Conservation (phyloP, 352 stramenopile genomes). For the Globisporangium middletonii region DNA sequence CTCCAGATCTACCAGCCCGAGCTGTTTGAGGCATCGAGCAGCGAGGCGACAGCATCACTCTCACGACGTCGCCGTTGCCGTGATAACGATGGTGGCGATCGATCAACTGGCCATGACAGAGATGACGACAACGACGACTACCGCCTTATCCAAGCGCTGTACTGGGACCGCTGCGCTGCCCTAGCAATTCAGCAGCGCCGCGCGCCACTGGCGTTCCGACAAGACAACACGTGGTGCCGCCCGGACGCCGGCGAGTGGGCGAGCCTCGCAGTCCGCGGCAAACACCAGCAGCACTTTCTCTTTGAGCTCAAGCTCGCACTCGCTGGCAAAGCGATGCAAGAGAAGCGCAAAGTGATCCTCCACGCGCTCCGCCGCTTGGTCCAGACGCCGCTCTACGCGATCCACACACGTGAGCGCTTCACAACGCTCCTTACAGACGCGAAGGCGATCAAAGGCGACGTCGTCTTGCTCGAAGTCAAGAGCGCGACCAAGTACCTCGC, state of each 20-base stretch:
- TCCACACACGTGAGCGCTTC: constrained; percentile 42
- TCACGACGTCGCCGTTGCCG: too few species aligned
- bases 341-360: constrained; percentile 39
- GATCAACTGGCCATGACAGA: not conserved
- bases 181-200: constrained; percentile 53
- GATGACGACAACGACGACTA: constrained; percentile 10
- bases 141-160: constrained; percentile 59
- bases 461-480: constrained; percentile 67
- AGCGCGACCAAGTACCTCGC: constrained; percentile 44
- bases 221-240: constrained; percentile 61
- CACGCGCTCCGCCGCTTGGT: constrained; percentile 45
- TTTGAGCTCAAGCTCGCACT: constrained; percentile 58
- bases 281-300: constrained; percentile 56
- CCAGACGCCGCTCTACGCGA: constrained; percentile 49
- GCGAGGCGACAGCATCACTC: too few species aligned
- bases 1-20: constrained; percentile 54
- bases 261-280: constrained; percentile 47
- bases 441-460: constrained; percentile 50
- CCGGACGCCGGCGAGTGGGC: constrained; percentile 69
- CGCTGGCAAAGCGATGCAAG: constrained; percentile 46
- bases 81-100: not conserved
- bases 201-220: constrained; percentile 32
- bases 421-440: constrained; percentile 46
- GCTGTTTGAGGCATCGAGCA: constrained; percentile 10
- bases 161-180: constrained; percentile 78